These are phyloP conservation scores for Aspergillus diversus DNA, from an alignment of 495 filamentous ascomycete species.

Conservation along the genomic window DNA sequence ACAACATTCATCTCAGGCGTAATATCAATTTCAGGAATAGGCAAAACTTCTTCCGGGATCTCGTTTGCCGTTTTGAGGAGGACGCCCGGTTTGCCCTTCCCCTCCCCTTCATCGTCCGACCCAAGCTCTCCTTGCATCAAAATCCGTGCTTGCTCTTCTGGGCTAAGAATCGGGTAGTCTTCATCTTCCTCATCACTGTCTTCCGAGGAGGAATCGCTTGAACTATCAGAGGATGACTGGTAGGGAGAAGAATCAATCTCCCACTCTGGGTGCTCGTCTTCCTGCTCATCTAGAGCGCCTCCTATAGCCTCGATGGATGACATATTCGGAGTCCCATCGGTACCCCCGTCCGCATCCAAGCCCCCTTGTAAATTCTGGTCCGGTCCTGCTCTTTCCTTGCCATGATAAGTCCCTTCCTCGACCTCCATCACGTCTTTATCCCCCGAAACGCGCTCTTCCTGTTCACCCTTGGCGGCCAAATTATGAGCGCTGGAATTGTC, in stretches of 20 bases:
- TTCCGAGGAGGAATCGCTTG: slow-evolving; percentile 58
- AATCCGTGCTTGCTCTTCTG: slow-evolving; percentile 77
- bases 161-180: slow-evolving; percentile 69
- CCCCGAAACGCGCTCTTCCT: slow-evolving; percentile 14
- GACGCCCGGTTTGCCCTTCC: slow-evolving; percentile 49
- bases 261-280: slow-evolving; percentile 72
- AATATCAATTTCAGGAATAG: slow-evolving; percentile 73
- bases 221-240: slow-evolving; percentile 57
- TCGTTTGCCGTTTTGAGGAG: slow-evolving; percentile 76
- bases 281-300: slow-evolving; percentile 28
- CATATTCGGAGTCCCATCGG: slow-evolving; percentile 1
- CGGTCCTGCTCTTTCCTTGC: slow-evolving; percentile 11
- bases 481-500: no score
- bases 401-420: slow-evolving; percentile 28
- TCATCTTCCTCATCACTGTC: slow-evolving; percentile 70
- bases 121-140: slow-evolving; percentile 75
- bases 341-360: neutral
- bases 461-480: no score
- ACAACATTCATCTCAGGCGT: slow-evolving; percentile 75
- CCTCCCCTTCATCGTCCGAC: slow-evolving; percentile 70
- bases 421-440: slow-evolving; percentile 40
- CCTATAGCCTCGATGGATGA: slow-evolving; percentile 13
- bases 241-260: slow-evolving; percentile 67
- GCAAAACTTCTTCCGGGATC: slow-evolving; percentile 63
- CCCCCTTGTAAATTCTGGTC: slow-evolving; percentile 13